Conservation (phyloP, 345 rosid species). For the Mercurialis annua region DNA sequence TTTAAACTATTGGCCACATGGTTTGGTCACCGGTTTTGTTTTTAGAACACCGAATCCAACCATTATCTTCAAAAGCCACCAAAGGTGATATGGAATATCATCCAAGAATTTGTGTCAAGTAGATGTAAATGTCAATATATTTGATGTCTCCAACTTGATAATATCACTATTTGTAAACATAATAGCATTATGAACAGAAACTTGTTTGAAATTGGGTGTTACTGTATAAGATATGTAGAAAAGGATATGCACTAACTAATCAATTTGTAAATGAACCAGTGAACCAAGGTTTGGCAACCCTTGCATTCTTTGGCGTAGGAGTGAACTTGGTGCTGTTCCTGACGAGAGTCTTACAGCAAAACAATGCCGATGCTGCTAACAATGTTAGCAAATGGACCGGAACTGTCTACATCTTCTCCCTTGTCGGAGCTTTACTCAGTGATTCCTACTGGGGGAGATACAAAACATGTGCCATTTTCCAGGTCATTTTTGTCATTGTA, state of each 20-base stretch:
- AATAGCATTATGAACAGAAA: too few relatives aligned
- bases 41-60: too few relatives aligned
- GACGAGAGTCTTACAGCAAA: constrained; percentile 86
- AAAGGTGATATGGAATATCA: too few relatives aligned
- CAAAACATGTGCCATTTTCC: constrained; percentile 98
- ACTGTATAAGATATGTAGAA: too few relatives aligned
- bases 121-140: too few relatives aligned
- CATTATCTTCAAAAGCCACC: too few relatives aligned
- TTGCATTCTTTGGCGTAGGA: constrained; percentile 98
- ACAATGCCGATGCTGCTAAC: constrained; percentile 96
- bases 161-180: too few relatives aligned
- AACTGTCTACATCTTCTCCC: constrained; percentile 95
- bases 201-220: background rate
- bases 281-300: constrained; percentile 95
- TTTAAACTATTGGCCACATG: too few relatives aligned
- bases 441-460: constrained; percentile 99
- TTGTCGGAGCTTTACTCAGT: constrained; percentile 93
- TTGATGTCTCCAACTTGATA: too few relatives aligned
- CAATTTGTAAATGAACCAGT: constrained; percentile 36
- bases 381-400: constrained; percentile 99
- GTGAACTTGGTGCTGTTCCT: constrained; percentile 92
- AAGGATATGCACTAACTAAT: too few relatives aligned
- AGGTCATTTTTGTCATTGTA: constrained; percentile 87
- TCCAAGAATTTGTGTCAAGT: too few relatives aligned
- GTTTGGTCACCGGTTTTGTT: too few relatives aligned